Evolutionary conservation across 75 land plant genomes (phyloP), one percentile per base, ranked within the genome.

Genomic region (Cupressus sempervirens): DNA sequence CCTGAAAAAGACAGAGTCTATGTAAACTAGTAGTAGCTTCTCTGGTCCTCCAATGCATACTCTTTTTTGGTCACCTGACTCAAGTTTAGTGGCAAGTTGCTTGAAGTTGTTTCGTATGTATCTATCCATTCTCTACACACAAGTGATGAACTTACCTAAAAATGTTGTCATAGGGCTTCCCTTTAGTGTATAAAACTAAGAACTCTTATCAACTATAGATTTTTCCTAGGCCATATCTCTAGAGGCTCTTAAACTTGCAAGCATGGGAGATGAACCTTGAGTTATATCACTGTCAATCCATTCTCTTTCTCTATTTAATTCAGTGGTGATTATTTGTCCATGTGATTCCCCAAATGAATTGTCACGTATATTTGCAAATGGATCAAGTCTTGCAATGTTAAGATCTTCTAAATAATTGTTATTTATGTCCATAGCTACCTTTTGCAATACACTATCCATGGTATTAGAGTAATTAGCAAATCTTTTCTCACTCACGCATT

Each of bases 1-100:
- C 83, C 84, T 87, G 83, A 98, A 93, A 87, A 93, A 85, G 40
- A 98, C 96, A 90, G 97, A 93, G 85, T 98, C 96, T 29, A 98
- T 87, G 34, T 90, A 87, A 67, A 96, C 87, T 15, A 97, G 99
- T 76, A 93, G 86, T 83, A 89, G 77, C 80, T 91, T 90, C 76
- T 91, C 88, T 50, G 88, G 83, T n/a, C 92, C 88, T 82, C 84
- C 87, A 82, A 72, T 45, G 13, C 86, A 84, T 70, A 82, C 62
- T 65, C 34, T 83, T 80, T 84, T 83, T 36, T 43, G 32, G n/a
- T 76, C 77, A 43, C 88, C 94, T 43, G 91, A 87, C 43, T 50
- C 81, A 40, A 88, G 75, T 70, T 92, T 90, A 53, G 87, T 65
- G 68, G 88, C 83, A 86, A 87, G 58, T 85, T 84, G 86, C 58